Conservation (phyloP, 164 flowering plant species). For the Umbilicus rupestris region DNA sequence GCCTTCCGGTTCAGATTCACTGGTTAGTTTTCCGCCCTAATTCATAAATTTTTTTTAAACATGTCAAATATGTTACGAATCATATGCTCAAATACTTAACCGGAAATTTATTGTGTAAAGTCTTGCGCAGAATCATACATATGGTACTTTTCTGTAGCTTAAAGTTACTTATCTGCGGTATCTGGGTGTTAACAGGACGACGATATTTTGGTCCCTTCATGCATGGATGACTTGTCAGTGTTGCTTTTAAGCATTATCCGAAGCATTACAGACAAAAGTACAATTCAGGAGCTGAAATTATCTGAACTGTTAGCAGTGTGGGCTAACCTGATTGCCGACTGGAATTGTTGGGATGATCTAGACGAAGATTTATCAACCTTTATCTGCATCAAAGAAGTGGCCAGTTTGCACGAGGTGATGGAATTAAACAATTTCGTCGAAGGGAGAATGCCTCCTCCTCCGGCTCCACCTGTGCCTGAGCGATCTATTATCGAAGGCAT, state of each 20-base stretch:
- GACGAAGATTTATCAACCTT: slow-evolving; percentile 49
- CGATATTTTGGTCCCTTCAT: slow-evolving; percentile 35
- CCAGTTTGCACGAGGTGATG: slow-evolving; percentile 32
- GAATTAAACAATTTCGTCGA: slow-evolving; percentile 37
- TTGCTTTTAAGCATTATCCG: slow-evolving; percentile 43
- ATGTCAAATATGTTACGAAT: not conserved
- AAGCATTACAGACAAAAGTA: slow-evolving; percentile 25
- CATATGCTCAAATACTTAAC: not conserved
- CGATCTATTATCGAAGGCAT: slow-evolving; percentile 56
- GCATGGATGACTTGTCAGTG: slow-evolving; percentile 49
- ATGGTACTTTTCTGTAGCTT: not conserved
- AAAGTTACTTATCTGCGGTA: not conserved
- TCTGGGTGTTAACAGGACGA: slow-evolving; percentile 27
- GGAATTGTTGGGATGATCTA: slow-evolving; percentile 82
- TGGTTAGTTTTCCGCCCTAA: slow-evolving; percentile 23
- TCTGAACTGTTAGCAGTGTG: slow-evolving; percentile 48
- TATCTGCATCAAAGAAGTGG: slow-evolving; percentile 49
- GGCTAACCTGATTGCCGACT: slow-evolving; percentile 61
- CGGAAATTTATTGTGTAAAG: too few relatives aligned
- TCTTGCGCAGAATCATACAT: not conserved
- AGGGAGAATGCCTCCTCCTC: slow-evolving; percentile 37
- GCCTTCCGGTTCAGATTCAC: slow-evolving; percentile 16
- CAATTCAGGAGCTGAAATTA: slow-evolving; percentile 36
- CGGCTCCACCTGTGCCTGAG: slow-evolving; percentile 61
- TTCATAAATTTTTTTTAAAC: not conserved